These are phyloP conservation scores for Penicilliopsis zonata DNA, from an alignment of 495 filamentous ascomycete genomes.

Conservation along the genomic window DNA sequence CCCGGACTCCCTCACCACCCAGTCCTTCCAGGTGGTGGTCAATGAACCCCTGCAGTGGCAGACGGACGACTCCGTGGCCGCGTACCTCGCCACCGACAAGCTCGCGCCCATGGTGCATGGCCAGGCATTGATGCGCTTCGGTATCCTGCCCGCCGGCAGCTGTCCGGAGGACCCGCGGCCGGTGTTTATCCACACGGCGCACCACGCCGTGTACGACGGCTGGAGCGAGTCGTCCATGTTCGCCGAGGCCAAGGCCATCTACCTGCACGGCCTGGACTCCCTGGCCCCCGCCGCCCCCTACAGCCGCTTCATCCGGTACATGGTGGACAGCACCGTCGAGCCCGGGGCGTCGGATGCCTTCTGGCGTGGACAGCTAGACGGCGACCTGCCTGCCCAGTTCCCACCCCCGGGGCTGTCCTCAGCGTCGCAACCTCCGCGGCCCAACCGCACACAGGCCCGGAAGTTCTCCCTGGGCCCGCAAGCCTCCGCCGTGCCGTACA, in stretches of 20 bases:
- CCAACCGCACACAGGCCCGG: background rate
- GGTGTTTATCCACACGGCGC: background rate
- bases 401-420: background rate
- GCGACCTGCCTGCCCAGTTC: background rate
- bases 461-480: background rate
- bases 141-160: background rate
- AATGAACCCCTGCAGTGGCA: background rate
- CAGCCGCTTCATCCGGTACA: background rate
- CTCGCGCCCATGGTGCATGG: background rate
- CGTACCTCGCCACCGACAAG: too few species aligned
- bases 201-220: background rate
- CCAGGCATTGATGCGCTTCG: background rate
- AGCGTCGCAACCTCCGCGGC: background rate
- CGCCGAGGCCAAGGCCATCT: background rate
- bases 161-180: background rate
- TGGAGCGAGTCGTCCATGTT: background rate
- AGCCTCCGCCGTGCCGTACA: too few species aligned
- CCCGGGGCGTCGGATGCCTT: background rate
- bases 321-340: background rate
- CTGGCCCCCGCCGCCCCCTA: background rate
- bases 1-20: background rate
- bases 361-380: background rate
- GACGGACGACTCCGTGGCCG: too few species aligned
- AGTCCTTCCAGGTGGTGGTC: slow-evolving; percentile 4
- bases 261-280: background rate